phyloP scores from a whole-genome alignment of 257 asterid species.

The Capsicum chinense region DNA sequence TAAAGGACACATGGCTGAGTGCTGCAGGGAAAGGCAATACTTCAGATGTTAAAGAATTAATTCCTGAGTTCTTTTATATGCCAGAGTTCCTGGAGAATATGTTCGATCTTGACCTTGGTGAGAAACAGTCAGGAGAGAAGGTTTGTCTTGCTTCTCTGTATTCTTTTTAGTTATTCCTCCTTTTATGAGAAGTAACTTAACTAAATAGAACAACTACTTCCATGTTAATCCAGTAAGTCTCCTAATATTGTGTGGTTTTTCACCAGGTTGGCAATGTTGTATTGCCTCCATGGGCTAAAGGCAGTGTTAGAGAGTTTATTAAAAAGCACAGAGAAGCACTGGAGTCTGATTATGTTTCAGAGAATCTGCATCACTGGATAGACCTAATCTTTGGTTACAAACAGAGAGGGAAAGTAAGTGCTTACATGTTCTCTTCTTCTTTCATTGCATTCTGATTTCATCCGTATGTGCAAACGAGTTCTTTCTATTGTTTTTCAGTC shows the following conservation, averaged over 20 bases:
- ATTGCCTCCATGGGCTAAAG: conserved; percentile 97
- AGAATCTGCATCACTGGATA: conserved; percentile 98
- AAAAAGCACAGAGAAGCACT: conserved; percentile 96
- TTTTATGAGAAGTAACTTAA: neutral
- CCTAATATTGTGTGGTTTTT: conserved; percentile 40
- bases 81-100: conserved; percentile 91
- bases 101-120: conserved; percentile 95
- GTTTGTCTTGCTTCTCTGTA: conserved; percentile 46
- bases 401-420: conserved; percentile 96
- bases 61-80: conserved; percentile 96
- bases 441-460: conserved; percentile 19
- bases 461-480: neutral
- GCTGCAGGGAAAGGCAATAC: conserved; percentile 99
- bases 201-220: neutral
- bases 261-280: conserved; percentile 87
- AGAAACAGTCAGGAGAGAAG: conserved; percentile 99
- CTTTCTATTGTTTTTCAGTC: neutral
- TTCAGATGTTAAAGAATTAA: conserved; percentile 96
- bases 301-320: conserved; percentile 90
- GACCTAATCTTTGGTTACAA: conserved; percentile 95
- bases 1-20: conserved; percentile 92
- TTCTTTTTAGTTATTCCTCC: conserved; percentile 1
- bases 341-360: conserved; percentile 96
- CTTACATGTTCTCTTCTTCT: conserved; percentile 18
- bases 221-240: conserved; percentile 11